Evolutionary conservation across 768 basidiomycete genomes (phyloP), one percentile per base, ranked within the genome.

Genomic region (Brasilioporus rufonigricans): DNA sequence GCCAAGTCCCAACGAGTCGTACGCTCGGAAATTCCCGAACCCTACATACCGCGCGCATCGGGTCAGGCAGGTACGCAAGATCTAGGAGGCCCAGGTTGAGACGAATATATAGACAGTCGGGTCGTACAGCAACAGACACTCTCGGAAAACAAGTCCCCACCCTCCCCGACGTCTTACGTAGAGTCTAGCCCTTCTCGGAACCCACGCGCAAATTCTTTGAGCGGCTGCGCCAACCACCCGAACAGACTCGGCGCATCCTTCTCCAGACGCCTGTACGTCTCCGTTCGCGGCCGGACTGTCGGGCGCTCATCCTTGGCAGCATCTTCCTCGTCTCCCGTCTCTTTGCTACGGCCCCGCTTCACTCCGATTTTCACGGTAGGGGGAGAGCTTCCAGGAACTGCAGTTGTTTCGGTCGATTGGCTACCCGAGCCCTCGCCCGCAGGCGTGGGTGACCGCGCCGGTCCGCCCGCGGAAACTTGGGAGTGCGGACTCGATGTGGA

Each of bases 151-250:
- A 29, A 29, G 27, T 5, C 27, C 9, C 27, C 5, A 5, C 27
- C 27, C 27, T 29, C 27, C 4, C 27, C 27, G 27, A 29, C 27
- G 5, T 29, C 27, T 62, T 65, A 71, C 52, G 65, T 61, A 45
- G 64, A 46, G 12, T 58, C 59, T 59, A 85, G 68, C 62, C 83
- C 82, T 69, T 87, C 84, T 60, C 80, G 80, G 72, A 89, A 87
- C 19, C 86, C 86, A 58, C 80, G 78, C 51, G 84, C 74, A 65
- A 89, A 87, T 7, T 82, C 80, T 63, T 80, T 77, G 69, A 87
- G 74, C 6, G 86, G 86, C 38, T 80, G 72, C 67, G 81, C 70
- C 62, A 87, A 75, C 86, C 83, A 86, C 32, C 80, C 80, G 50
- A 83, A 63, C 32, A 77, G 58, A 41, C 73, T 73, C n/a, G 80